Percentiles rank a stretch among this genome's conserved stretches.
Evolutionary conservation across 805 yeast genomes (phyloP).

Genomic region (Starmera quercuum): DNA sequence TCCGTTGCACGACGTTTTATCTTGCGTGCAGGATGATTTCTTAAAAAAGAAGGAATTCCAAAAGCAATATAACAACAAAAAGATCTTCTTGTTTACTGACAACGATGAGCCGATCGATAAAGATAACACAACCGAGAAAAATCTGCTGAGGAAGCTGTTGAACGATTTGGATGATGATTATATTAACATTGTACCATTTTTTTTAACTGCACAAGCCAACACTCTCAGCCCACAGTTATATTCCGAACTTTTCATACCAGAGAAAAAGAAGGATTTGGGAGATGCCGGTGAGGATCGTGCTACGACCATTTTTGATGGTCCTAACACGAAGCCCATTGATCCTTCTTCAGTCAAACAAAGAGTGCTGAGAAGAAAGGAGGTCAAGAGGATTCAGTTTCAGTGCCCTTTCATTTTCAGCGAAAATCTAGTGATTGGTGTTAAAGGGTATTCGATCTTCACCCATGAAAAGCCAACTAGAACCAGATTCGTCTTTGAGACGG

Average conservation of each 20-base stretch:
- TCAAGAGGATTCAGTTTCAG: conserved; percentile 54
- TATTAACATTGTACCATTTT: conserved; percentile 56
- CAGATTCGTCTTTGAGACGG: conserved; percentile 45
- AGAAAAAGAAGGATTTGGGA: conserved; percentile 14
- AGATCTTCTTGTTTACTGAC: conserved; percentile 67
- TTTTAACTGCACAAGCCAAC: conserved; percentile 31
- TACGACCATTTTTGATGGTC: conserved; percentile 26
- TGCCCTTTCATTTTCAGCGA: conserved; percentile 54
- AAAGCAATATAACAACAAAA: conserved; percentile 42
- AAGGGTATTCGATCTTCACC: conserved; percentile 60
- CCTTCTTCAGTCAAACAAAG: conserved; percentile 35
- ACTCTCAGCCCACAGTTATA: conserved; percentile 43
- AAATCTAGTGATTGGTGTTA: conserved; percentile 52
- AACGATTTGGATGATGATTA: conserved; percentile 49
- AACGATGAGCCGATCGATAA: conserved; percentile 58
- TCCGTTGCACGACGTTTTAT: conserved; percentile 37
- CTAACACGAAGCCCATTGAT: conserved; percentile 34
- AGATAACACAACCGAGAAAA: conserved; percentile 29
- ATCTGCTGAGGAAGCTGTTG: conserved; percentile 46
- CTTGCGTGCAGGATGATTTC: conserved; percentile 49
- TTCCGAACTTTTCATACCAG: conserved; percentile 40
- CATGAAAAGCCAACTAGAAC: conserved; percentile 45
- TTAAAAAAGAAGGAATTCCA: conserved; percentile 29
- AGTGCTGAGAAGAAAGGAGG: conserved; percentile 50
- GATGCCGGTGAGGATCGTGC: conserved; percentile 7